Evolutionary conservation across 1,284 basidiomycete genomes (phyloP), one percentile per base, ranked within the genome.

Genomic region (Ceratobasidium sp.): DNA sequence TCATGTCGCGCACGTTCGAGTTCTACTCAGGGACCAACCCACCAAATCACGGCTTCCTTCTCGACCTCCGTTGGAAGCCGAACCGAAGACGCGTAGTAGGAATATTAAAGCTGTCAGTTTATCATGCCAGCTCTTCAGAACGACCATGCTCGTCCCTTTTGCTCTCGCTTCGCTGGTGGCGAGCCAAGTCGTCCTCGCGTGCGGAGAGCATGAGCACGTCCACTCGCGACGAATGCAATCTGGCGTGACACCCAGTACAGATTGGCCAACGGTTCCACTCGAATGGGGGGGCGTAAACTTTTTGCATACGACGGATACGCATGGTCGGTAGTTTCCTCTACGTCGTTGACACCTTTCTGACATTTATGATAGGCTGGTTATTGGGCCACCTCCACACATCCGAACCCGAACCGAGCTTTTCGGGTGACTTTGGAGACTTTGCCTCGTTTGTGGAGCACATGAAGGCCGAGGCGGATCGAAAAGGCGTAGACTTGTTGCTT

Each of bases 401-500:
- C 2, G 85, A 84, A 74, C 90, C 90, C 0, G 90, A 92, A 73
- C 90, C 90, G 0, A 89, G 91, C 75, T 91, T 89, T 77, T 88
- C 86, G 73, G 92, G 88, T 22, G 88, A 91, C 75, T 85, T 91
- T 50, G 93, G 93, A 8, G 88, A 91, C 71, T 92, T 93, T 76
- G 83, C 90, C 32, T 90, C 87, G 25, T 95, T 94, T 73, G 89
- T 92, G n/a, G 76, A 83, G 4, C 91, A 92, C 72, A 92, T 95
- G 90, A 91, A 93, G 76, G 74, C 83, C 49, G 81, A 88, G 56
- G 91, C 93, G 1, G 69, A 88, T 85, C 77, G 86, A 75, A 86
- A 86, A 70, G 84, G 86, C 69, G 88, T 89, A 10, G 89, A 91
- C 76, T 81, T 91, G 3, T 80, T 91, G 35, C 80, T 92, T 31